Base-by-base conservation (phyloP, 2,329 filamentous ascomycete genomes). In the Neospermospora avenae region DNA sequence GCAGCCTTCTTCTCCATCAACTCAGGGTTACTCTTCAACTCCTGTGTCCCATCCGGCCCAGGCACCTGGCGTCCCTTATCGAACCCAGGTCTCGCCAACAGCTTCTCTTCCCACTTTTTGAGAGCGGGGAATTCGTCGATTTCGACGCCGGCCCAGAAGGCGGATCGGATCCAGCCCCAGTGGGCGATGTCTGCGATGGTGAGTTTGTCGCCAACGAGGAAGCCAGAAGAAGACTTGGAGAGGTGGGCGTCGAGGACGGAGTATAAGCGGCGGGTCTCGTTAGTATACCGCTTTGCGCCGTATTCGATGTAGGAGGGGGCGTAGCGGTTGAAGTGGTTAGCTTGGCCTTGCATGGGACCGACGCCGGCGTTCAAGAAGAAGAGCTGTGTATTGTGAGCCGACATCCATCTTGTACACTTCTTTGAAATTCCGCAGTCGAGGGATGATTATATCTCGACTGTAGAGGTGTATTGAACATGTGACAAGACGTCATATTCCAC, bases 231-330 rank as follows among this genome's bases (percentile, higher is more conserved):
- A 4, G 80, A 81, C 69, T 80, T 79, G 63, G 76, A 73, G 45
- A 96, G 83, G 58, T 92, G 86, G 51, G 81, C 84, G 70, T 96
- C 87, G 61, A 96, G 77, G 20, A 91, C 87, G 55, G 85, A 80
- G 77, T 95, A 96, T 1, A 96, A 80, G 14, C 92, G 86, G n/a
- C 87, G 82, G 0, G 89, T 91, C 77, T 96, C 92, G 72, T 91
- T 95, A 71, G 81, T 78, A 77, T 96, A 96, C 51, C 92, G 84
- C 70, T 90, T 85, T 58, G 96, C 84, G 63, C 88, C 91, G 72
- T 96, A 96, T 70, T 87, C 80, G 69, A 96, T 93, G 73, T 83
- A 85, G 72, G 93, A 88, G 0, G 90, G 89, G 0, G 91, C 91
- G 70, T 96, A 96, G 58, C 90, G 84, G 51, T 78, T 78, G 75